Conservation (phyloP, 1,284 basidiomycete species). For the Leccinum solheimii region DNA sequence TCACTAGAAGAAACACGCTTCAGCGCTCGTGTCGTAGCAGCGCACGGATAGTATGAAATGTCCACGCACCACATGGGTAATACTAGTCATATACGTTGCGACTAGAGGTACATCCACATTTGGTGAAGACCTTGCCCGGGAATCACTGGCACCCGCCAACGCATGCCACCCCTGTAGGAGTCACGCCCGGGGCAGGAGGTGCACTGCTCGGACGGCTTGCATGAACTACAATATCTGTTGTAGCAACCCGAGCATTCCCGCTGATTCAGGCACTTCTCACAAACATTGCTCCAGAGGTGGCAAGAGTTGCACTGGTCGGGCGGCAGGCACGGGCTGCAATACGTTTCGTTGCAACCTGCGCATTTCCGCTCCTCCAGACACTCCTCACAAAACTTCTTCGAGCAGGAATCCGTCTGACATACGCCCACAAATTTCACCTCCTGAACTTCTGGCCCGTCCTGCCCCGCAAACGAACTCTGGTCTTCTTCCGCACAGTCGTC, state of each 20-base stretch:
- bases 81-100: not conserved
- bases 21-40: not conserved
- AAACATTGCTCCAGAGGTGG: not conserved
- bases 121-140: not conserved
- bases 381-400: conserved; percentile 12
- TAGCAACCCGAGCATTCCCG: conserved; percentile 17
- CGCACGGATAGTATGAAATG: not conserved
- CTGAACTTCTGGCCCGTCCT: not conserved
- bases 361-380: conserved; percentile 10
- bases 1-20: not conserved
- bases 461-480: conserved; percentile 1
- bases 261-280: not conserved
- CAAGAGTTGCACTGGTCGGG: conserved; percentile 10
- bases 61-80: not conserved
- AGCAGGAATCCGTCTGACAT: conserved; percentile 11
- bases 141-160: not conserved
- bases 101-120: not conserved
- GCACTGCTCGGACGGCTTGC: not conserved
- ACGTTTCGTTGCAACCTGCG: conserved; percentile 13
- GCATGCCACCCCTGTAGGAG: not conserved
- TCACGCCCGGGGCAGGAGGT: not conserved
- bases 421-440: conserved; percentile 9
- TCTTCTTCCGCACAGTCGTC: conserved; percentile 23
- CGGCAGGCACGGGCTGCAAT: conserved; percentile 17
- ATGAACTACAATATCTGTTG: conserved; percentile 17